These are phyloP conservation scores for Cystobasidium tubakii DNA, from an alignment of 768 basidiomycete genomes.

Conservation along the genomic window DNA sequence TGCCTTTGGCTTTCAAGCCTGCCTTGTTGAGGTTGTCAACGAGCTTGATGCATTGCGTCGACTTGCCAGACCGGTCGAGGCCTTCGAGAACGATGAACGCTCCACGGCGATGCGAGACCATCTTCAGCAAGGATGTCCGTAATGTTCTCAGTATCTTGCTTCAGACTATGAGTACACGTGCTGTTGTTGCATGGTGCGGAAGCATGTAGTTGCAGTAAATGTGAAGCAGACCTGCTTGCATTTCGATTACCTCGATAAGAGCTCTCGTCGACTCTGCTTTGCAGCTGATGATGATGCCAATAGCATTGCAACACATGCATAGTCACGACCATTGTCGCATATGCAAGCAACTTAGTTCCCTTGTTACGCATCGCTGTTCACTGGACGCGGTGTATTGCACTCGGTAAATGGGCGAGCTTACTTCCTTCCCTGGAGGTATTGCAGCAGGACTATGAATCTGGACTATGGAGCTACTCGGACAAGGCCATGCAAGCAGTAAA, in stretches of 20 bases:
- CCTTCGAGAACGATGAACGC: conserved; percentile 53
- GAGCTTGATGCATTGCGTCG: conserved; percentile 70
- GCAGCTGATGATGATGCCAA: no score
- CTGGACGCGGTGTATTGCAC: no score
- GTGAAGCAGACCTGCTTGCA: not conserved
- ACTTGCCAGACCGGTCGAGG: conserved; percentile 91
- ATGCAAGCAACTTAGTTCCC: no score
- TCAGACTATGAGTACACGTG: not conserved
- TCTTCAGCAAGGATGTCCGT: not conserved
- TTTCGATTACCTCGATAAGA: not conserved
- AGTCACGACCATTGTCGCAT: no score
- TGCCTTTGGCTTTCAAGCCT: conserved; percentile 56
- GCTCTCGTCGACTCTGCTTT: not conserved
- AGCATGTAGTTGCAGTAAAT: not conserved
- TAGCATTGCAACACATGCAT: no score
- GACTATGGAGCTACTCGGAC: no score
- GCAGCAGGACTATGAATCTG: no score
- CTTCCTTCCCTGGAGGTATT: no score
- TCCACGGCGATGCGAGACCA: conserved; percentile 2
- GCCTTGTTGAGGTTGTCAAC: conserved; percentile 55
- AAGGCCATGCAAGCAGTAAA: no score
- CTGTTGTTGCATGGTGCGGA: not conserved
- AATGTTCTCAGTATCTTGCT: not conserved
- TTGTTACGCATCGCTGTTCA: no score
- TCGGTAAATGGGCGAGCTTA: no score